These are phyloP conservation scores for Solanum ahanhuiri DNA, from an alignment of 257 asterid species.

Conservation along the genomic window DNA sequence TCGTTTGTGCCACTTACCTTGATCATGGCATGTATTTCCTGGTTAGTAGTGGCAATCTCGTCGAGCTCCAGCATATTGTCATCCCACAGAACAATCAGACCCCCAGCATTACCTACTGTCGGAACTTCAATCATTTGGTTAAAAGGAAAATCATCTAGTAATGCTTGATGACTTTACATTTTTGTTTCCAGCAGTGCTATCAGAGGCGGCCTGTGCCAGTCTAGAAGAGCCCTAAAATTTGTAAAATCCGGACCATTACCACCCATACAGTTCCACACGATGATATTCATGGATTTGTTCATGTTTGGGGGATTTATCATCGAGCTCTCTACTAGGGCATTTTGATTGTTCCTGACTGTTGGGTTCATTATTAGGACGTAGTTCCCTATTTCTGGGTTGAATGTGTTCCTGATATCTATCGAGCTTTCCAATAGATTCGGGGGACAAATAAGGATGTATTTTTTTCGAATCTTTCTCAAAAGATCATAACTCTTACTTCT, in stretches of 20 bases:
- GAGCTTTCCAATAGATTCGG: background rate
- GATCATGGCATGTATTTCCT: background rate
- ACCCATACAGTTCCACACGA: background rate
- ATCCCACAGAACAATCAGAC: background rate
- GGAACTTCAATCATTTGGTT: background rate
- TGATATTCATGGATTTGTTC: background rate
- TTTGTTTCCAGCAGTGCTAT: background rate
- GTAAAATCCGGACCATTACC: too few species aligned
- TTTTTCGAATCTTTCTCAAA: background rate
- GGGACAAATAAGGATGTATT: background rate
- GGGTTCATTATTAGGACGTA: too few species aligned
- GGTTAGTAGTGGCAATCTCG: too few species aligned
- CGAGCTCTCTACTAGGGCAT: accelerated
- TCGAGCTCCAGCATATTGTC: too few species aligned
- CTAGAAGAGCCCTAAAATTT: too few species aligned
- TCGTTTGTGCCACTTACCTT: background rate
- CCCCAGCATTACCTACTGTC: background rate
- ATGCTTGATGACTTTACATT: background rate
- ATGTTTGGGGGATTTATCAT: too few species aligned
- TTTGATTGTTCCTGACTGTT: too few species aligned
- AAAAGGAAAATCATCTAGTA: background rate
- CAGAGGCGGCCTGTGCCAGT: accelerated
- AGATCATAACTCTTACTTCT: too few species aligned
- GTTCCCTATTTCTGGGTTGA: background rate
- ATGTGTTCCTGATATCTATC: too few species aligned